A percentile compares a stretch with the other conserved stretches of the same genome.
phyloP scores from a whole-genome alignment of 2,329 filamentous ascomycete genomes.

The Tetracladium maxilliforme region DNA sequence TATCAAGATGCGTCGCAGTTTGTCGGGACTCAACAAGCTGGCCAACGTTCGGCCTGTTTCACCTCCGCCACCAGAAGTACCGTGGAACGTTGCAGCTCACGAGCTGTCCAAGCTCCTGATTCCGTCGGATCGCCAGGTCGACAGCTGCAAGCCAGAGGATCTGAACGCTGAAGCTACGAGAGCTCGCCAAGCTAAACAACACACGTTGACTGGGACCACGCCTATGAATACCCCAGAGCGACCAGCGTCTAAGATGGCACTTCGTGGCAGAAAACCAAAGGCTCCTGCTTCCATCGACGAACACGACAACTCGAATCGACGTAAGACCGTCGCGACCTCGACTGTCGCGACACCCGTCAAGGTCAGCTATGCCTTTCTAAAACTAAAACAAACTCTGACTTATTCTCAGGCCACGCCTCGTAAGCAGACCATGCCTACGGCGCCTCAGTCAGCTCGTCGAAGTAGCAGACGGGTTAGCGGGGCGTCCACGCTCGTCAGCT shows the following conservation, averaged over 20 bases:
- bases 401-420: too few relatives aligned
- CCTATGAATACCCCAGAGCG: conserved; percentile 1
- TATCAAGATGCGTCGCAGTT: conserved; percentile 46
- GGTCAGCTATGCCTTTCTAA: too few relatives aligned
- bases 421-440: too few relatives aligned
- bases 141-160: conserved; percentile 66
- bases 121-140: conserved; percentile 58
- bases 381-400: too few relatives aligned
- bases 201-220: conserved; percentile 13
- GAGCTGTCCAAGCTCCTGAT: conserved; percentile 75
- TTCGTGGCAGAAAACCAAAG: too few relatives aligned
- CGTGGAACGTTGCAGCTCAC: conserved; percentile 73
- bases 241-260: conserved; percentile 9
- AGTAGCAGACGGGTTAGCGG: too few relatives aligned
- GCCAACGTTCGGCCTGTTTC: conserved; percentile 31
- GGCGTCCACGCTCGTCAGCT: too few relatives aligned
- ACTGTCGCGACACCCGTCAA: too few relatives aligned
- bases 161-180: conserved; percentile 55
- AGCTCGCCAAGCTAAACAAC: conserved; percentile 49
- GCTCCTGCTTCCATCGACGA: too few relatives aligned
- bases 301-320: too few relatives aligned
- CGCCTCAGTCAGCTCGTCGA: too few relatives aligned
- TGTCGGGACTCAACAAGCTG: conserved; percentile 34
- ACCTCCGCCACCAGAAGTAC: conserved; percentile 65
- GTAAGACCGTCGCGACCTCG: too few relatives aligned